A percentile compares a stretch with the other conserved stretches of the same genome.
These are phyloP conservation scores for Scalesia atractyloides DNA, from an alignment of 129 eudicot genomes.

Conservation along the genomic window DNA sequence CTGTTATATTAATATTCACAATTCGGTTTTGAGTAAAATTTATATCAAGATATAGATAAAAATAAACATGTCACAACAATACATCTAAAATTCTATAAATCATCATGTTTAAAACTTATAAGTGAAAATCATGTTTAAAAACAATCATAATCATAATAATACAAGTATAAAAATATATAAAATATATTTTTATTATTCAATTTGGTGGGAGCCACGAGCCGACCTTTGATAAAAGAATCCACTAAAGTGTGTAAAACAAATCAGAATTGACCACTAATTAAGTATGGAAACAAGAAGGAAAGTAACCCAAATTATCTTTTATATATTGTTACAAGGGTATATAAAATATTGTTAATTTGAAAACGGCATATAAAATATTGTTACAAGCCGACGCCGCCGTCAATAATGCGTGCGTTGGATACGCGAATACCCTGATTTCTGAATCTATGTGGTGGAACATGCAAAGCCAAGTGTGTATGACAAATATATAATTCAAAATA, in stretches of 20 bases:
- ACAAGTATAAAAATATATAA: too few species aligned
- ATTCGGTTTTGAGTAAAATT: too few species aligned
- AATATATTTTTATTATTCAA: too few species aligned
- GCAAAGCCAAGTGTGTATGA: background rate
- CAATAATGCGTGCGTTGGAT: background rate
- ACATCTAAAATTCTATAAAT: too few species aligned
- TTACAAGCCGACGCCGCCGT: background rate
- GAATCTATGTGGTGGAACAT: background rate
- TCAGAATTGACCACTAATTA: background rate
- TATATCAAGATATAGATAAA: too few species aligned
- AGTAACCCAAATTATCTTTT: background rate
- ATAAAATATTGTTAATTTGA: background rate
- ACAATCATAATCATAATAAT: too few species aligned
- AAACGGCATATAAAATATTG: background rate
- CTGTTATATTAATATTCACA: too few species aligned
- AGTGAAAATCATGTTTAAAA: too few species aligned
- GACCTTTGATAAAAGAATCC: background rate
- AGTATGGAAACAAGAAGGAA: background rate
- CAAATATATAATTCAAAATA: too few species aligned
- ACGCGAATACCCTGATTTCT: constrained; percentile 2
- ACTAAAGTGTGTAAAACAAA: background rate
- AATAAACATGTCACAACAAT: too few species aligned
- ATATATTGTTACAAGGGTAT: background rate
- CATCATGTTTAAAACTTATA: too few species aligned
- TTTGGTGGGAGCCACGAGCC: too few species aligned